Percentiles rank a stretch among this genome's conserved stretches.
These are phyloP conservation scores for Erysimum cheiri DNA, from an alignment of 441 rosid genomes.

Conservation along the genomic window DNA sequence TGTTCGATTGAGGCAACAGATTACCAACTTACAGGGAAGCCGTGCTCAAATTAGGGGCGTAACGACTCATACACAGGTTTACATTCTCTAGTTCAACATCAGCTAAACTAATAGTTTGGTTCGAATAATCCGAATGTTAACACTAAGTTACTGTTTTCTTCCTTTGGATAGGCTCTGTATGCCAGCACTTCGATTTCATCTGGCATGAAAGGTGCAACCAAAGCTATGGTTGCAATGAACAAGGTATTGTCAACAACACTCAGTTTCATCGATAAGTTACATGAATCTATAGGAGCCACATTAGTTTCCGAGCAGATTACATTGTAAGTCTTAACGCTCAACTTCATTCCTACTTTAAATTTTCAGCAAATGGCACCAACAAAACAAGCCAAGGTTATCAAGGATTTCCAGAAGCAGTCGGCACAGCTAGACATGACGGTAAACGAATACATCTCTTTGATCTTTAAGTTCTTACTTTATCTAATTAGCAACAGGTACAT, in stretches of 20 bases:
- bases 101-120: background rate
- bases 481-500: too few species aligned
- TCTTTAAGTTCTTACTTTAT: background rate
- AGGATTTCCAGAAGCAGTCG: slow-evolving; percentile 93
- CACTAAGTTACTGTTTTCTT: background rate
- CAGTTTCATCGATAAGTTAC: background rate
- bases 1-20: slow-evolving; percentile 91
- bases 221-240: slow-evolving; percentile 99
- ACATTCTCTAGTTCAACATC: background rate
- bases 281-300: background rate
- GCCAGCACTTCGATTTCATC: slow-evolving; percentile 96
- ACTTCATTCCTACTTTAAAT: background rate
- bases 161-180: slow-evolving; percentile 65
- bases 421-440: slow-evolving; percentile 97
- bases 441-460: slow-evolving; percentile 19
- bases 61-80: slow-evolving; percentile 93
- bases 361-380: slow-evolving; percentile 87
- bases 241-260: slow-evolving; percentile 52
- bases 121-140: background rate
- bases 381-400: slow-evolving; percentile 88
- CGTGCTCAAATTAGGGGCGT: slow-evolving; percentile 98
- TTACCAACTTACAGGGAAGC: slow-evolving; percentile 94
- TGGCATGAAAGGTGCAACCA: slow-evolving; percentile 98
- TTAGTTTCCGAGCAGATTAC: background rate
- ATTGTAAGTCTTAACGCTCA: background rate